A percentile compares a stretch with the other conserved stretches of the same genome.
These are phyloP conservation scores for Noccaea caerulescens DNA, from an alignment of 345 rosid species.

Conservation along the genomic window DNA sequence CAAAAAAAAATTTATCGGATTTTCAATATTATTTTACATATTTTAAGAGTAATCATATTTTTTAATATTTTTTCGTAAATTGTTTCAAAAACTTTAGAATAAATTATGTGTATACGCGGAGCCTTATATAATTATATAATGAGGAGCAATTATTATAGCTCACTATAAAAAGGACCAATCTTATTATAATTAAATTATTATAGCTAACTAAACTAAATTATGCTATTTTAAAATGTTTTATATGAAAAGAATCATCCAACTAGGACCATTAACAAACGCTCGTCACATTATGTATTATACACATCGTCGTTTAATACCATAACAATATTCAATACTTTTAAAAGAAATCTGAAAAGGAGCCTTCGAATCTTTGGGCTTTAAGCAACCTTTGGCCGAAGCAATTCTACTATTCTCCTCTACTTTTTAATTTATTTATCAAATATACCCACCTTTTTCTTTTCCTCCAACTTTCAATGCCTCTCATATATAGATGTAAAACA, in stretches of 20 bases:
- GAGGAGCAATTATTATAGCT: too few species aligned
- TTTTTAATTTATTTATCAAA: slow-evolving; percentile 14
- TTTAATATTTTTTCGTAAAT: too few species aligned
- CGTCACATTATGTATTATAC: slow-evolving; percentile 33
- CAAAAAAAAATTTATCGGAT: too few species aligned
- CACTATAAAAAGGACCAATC: too few species aligned
- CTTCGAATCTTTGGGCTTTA: slow-evolving; percentile 75
- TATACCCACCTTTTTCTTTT: slow-evolving; percentile 27
- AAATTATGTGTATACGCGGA: too few species aligned
- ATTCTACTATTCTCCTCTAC: slow-evolving; percentile 51
- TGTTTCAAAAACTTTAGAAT: too few species aligned
- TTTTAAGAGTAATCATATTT: too few species aligned
- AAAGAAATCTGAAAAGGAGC: slow-evolving; percentile 36
- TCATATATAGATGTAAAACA: slow-evolving; percentile 20
- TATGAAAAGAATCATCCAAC: slow-evolving; percentile 32
- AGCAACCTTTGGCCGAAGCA: slow-evolving; percentile 94
- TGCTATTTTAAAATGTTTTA: background rate
- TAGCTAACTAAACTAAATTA: too few species aligned
- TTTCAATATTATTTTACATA: too few species aligned
- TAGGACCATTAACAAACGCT: slow-evolving; percentile 24
- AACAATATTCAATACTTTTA: slow-evolving; percentile 30
- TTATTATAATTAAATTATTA: too few species aligned
- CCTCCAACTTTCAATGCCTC: slow-evolving; percentile 10
- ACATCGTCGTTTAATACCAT: slow-evolving; percentile 33
- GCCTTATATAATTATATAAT: too few species aligned